Evolutionary conservation across 352 stramenopile genomes (phyloP).

Genomic region (Globisporangium splendens): DNA sequence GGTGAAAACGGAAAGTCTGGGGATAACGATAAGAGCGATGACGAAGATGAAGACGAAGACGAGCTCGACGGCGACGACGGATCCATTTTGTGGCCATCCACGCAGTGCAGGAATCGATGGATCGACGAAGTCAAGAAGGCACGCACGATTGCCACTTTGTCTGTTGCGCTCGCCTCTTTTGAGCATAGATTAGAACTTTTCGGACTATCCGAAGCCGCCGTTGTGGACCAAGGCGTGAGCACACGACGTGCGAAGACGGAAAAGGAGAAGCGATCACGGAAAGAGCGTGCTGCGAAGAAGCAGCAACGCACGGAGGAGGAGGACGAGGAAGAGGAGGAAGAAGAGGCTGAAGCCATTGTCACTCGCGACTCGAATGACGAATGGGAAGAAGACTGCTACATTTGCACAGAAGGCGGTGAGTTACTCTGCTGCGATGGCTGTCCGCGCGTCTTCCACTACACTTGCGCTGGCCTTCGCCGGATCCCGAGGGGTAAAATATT

Average conservation of each 20-base stretch:
- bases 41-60: slow-evolving; percentile 79
- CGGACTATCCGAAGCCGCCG: slow-evolving; percentile 50
- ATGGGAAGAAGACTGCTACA: slow-evolving; percentile 89
- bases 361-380: slow-evolving; percentile 62
- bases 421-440: slow-evolving; percentile 91
- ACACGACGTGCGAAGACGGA: slow-evolving; percentile 62
- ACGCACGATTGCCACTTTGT: slow-evolving; percentile 46
- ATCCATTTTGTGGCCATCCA: slow-evolving; percentile 65
- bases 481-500: slow-evolving; percentile 85
- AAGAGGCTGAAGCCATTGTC: slow-evolving; percentile 4
- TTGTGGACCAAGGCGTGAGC: slow-evolving; percentile 30
- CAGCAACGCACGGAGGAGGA: slow-evolving; percentile 56
- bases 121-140: slow-evolving; percentile 54
- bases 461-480: slow-evolving; percentile 76
- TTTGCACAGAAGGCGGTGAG: slow-evolving; percentile 84
- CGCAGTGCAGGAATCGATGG: slow-evolving; percentile 69
- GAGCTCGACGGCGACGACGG: slow-evolving; percentile 68
- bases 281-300: slow-evolving; percentile 66
- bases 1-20: slow-evolving; percentile 17
- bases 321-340: slow-evolving; percentile 39
- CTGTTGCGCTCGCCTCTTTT: slow-evolving; percentile 57
- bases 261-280: slow-evolving; percentile 67
- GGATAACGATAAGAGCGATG: slow-evolving; percentile 53
- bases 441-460: slow-evolving; percentile 88
- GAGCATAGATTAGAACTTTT: slow-evolving; percentile 68